phyloP scores from a whole-genome alignment of 306 rosid species.

The Inga oerstediana region DNA sequence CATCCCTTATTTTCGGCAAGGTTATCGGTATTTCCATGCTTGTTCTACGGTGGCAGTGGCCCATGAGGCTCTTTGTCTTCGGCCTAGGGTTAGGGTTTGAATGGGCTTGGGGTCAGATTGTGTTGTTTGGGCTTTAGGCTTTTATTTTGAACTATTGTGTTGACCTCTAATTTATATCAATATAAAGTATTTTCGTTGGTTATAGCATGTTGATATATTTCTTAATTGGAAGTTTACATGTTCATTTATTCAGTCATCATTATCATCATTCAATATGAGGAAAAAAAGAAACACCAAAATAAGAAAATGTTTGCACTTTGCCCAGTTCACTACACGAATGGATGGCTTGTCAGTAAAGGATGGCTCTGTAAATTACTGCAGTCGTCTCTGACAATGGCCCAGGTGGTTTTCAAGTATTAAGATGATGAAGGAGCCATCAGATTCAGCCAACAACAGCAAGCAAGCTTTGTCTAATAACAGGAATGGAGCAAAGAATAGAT shows the following conservation, averaged over 20 bases:
- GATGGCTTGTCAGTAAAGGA: slow-evolving; percentile 9
- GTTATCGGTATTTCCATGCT: no score
- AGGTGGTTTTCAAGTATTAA: not conserved
- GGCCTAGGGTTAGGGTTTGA: no score
- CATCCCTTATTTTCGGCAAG: no score
- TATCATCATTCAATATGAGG: not conserved
- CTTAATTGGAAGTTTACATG: not conserved
- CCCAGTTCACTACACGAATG: slow-evolving; percentile 8
- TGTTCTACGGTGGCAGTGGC: no score
- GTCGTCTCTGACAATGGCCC: not conserved
- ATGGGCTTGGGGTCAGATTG: no score
- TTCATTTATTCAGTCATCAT: not conserved
- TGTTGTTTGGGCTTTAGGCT: no score
- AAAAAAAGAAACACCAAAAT: not conserved
- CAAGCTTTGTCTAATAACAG: slow-evolving; percentile 78
- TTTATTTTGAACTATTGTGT: no score
- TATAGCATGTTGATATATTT: not conserved
- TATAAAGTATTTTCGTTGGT: no score
- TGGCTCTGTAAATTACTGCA: slow-evolving; percentile 33
- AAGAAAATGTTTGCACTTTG: not conserved
- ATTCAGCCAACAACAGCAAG: slow-evolving; percentile 74
- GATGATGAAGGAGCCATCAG: not conserved
- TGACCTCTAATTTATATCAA: no score
- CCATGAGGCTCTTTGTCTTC: no score
- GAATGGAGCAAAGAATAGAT: slow-evolving; percentile 86